A percentile compares a stretch with the other conserved stretches of the same genome.
Conservation (phyloP, 2,329 filamentous ascomycete genomes). For the Xylariaceae sp. region DNA sequence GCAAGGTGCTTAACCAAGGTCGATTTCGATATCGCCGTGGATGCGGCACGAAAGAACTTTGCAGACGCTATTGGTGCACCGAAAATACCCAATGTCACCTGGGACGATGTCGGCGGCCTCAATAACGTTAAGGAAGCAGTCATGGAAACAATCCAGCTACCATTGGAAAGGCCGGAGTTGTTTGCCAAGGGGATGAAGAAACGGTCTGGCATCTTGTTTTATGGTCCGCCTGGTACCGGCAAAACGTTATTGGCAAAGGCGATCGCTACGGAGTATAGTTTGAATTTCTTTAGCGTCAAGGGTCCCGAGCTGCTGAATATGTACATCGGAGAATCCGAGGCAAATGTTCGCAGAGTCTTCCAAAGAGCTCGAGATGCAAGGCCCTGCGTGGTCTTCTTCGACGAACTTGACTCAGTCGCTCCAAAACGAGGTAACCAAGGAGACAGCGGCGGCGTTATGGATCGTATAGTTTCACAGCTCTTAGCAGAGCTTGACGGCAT, state of each 20-base stretch:
- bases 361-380: constrained; percentile 83
- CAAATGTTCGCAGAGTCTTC: constrained; percentile 87
- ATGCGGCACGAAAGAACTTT: constrained; percentile 96
- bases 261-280: constrained; percentile 88
- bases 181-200: constrained; percentile 99
- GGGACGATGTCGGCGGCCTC: constrained; percentile 93
- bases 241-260: constrained; percentile 93
- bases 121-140: constrained; percentile 96
- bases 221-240: constrained; percentile 86
- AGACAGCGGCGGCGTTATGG: constrained; percentile 97
- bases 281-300: constrained; percentile 95
- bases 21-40: constrained; percentile 92
- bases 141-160: constrained; percentile 93
- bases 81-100: constrained; percentile 95
- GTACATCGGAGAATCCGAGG: constrained; percentile 95
- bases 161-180: constrained; percentile 85
- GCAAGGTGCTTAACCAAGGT: constrained; percentile 76
- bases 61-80: constrained; percentile 96
- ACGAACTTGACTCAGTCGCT: constrained; percentile 89
- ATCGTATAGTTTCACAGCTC: constrained; percentile 92
- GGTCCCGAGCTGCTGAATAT: constrained; percentile 91
- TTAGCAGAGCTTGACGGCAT: constrained; percentile 96
- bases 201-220: constrained; percentile 89
- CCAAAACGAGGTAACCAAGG: constrained; percentile 97
- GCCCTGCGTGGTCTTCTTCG: constrained; percentile 91